Conservation (phyloP, 306 rosid genomes). For the Acmispon strigosus region DNA sequence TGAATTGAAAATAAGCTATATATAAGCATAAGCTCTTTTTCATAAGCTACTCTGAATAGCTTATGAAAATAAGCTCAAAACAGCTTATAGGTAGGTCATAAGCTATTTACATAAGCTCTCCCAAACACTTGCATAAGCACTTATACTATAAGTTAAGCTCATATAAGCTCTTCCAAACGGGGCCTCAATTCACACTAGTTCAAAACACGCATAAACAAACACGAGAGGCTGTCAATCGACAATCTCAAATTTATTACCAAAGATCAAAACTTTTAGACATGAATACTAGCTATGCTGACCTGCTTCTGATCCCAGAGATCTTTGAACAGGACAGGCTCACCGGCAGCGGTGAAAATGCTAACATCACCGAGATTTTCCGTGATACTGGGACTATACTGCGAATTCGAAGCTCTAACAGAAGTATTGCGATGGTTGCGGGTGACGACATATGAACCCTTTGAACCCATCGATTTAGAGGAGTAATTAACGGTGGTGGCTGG, state of each 20-base stretch:
- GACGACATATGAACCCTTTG: background rate
- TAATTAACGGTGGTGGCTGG: background rate
- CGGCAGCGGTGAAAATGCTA: conserved; percentile 57
- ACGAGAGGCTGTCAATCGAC: background rate
- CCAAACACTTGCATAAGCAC: too few relatives aligned
- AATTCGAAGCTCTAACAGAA: conserved; percentile 38
- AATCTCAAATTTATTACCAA: background rate
- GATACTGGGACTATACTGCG: conserved; percentile 26
- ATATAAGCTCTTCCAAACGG: too few relatives aligned
- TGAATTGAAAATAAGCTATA: too few relatives aligned
- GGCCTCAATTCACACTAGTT: too few relatives aligned
- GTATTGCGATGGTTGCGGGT: conserved; percentile 2
- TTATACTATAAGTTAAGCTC: too few relatives aligned
- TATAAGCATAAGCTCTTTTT: too few relatives aligned
- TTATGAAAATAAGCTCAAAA: too few relatives aligned
- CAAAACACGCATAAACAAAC: background rate
- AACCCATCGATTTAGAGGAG: conserved; percentile 3
- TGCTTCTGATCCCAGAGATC: conserved; percentile 66
- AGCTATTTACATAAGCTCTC: too few relatives aligned
- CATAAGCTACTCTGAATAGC: too few relatives aligned
- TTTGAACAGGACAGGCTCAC: conserved; percentile 55
- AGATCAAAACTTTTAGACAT: background rate
- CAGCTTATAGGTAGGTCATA: too few relatives aligned
- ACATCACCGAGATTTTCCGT: conserved; percentile 39
- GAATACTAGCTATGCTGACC: conserved; percentile 27